phyloP scores from a whole-genome alignment of 2,329 filamentous ascomycete species.

The Polytolypa hystricis region DNA sequence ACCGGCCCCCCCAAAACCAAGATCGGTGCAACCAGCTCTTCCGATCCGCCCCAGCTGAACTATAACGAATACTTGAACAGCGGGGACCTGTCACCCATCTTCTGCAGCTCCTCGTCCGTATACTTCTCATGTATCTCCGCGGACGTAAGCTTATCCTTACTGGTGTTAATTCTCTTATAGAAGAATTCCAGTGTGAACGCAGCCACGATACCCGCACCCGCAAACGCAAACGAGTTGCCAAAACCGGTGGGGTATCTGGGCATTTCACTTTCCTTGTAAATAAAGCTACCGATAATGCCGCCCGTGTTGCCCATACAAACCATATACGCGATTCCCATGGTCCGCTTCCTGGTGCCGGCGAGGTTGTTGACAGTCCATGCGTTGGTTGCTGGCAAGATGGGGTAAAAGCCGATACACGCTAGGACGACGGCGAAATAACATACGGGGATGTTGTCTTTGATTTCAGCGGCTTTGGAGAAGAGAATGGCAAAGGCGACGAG shows the following conservation, averaged over 20 bases:
- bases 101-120: slow-evolving; percentile 23
- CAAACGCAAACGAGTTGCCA: slow-evolving; percentile 21
- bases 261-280: slow-evolving; percentile 20
- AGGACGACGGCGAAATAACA: slow-evolving; percentile 37
- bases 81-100: slow-evolving; percentile 28
- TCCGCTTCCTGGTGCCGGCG: slow-evolving; percentile 27
- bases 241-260: slow-evolving; percentile 24
- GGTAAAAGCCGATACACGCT: slow-evolving; percentile 34
- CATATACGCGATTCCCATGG: slow-evolving; percentile 31
- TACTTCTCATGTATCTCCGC: slow-evolving; percentile 23
- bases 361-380: slow-evolving; percentile 34
- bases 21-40: too few relatives aligned
- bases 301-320: slow-evolving; percentile 32
- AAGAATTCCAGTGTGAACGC: slow-evolving; percentile 17
- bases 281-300: slow-evolving; percentile 25
- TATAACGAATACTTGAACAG: slow-evolving; percentile 24
- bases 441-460: slow-evolving; percentile 30
- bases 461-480: slow-evolving; percentile 26
- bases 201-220: slow-evolving; percentile 13
- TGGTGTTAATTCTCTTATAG: slow-evolving; percentile 24
- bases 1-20: too few relatives aligned
- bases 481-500: slow-evolving; percentile 29
- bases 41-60: too few relatives aligned
- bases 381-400: slow-evolving; percentile 32
- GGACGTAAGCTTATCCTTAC: slow-evolving; percentile 21